Conservation (phyloP, 768 basidiomycete species). For the Serendipita sp. region DNA sequence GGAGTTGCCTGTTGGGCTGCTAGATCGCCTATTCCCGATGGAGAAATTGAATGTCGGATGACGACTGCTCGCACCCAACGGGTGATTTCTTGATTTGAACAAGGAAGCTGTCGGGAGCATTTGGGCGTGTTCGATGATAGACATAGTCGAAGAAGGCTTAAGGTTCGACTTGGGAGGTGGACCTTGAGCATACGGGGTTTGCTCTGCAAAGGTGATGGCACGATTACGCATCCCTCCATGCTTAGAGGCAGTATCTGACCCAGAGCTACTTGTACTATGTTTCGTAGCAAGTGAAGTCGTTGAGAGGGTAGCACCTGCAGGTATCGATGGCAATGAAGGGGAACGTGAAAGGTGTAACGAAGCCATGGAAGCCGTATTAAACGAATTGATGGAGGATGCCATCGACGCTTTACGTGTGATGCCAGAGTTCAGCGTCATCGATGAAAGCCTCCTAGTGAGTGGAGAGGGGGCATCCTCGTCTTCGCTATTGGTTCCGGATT, state of each 20-base stretch:
- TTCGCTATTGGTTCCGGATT: slow-evolving; percentile 28
- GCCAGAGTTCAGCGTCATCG: not conserved
- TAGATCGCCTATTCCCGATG: not conserved
- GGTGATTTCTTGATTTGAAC: not conserved
- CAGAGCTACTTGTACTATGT: not conserved
- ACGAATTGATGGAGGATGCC: not conserved
- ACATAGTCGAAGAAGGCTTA: slow-evolving; percentile 2
- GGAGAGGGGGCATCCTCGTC: slow-evolving; percentile 59
- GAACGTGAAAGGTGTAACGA: not conserved
- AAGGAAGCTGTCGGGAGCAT: slow-evolving; percentile 1
- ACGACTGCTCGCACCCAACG: not conserved
- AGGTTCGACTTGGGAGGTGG: not conserved
- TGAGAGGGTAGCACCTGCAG: not conserved
- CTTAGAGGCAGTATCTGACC: not conserved
- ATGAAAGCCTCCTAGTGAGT: slow-evolving; percentile 44
- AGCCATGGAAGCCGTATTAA: not conserved
- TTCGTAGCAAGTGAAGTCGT: not conserved
- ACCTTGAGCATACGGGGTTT: not conserved
- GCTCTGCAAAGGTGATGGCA: not conserved
- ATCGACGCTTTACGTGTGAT: not conserved
- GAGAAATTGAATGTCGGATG: not conserved
- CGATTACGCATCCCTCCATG: not conserved
- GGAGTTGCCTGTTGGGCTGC: slow-evolving; percentile 2
- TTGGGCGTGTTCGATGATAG: slow-evolving; percentile 4
- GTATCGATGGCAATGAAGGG: not conserved